Percentiles rank a stretch among this genome's conserved stretches.
Conservation (phyloP, 2,329 filamentous ascomycete species). For the Pleurostoma richardsiae region DNA sequence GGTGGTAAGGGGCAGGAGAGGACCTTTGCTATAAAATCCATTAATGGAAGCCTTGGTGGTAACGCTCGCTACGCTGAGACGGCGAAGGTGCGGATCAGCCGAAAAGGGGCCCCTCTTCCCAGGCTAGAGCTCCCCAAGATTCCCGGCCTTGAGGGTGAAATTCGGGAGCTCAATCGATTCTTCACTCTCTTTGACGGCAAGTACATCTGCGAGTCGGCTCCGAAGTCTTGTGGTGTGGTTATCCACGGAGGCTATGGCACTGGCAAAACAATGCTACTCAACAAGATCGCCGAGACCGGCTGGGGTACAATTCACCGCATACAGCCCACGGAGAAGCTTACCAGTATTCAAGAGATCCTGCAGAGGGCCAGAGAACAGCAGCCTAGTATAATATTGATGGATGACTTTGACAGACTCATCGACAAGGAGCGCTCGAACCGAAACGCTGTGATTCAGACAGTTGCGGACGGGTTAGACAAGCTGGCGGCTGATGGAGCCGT, state of each 20-base stretch:
- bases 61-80: no score
- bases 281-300: slow-evolving; percentile 58
- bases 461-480: slow-evolving; percentile 51
- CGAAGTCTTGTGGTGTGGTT: slow-evolving; percentile 54
- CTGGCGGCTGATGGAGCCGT: slow-evolving; percentile 28
- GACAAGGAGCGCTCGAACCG: slow-evolving; percentile 51
- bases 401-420: slow-evolving; percentile 68
- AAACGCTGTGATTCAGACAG: slow-evolving; percentile 40
- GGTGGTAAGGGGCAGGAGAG: no score
- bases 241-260: slow-evolving; percentile 80
- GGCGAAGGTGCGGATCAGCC: neutral
- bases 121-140: slow-evolving; percentile 48
- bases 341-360: slow-evolving; percentile 63
- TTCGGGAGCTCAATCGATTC: slow-evolving; percentile 61
- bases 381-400: slow-evolving; percentile 75
- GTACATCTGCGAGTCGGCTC: slow-evolving; percentile 24
- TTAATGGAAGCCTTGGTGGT: no score
- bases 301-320: slow-evolving; percentile 69
- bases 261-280: slow-evolving; percentile 73
- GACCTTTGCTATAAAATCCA: no score
- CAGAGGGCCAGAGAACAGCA: slow-evolving; percentile 61
- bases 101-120: slow-evolving; percentile 6
- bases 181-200: slow-evolving; percentile 33
- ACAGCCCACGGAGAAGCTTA: slow-evolving; percentile 47
- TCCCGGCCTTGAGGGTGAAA: slow-evolving; percentile 62